Percentiles rank a stretch among this genome's conserved stretches.
These are phyloP conservation scores for Sphenostylis stenocarpa DNA, from an alignment of 306 rosid species.

Conservation along the genomic window DNA sequence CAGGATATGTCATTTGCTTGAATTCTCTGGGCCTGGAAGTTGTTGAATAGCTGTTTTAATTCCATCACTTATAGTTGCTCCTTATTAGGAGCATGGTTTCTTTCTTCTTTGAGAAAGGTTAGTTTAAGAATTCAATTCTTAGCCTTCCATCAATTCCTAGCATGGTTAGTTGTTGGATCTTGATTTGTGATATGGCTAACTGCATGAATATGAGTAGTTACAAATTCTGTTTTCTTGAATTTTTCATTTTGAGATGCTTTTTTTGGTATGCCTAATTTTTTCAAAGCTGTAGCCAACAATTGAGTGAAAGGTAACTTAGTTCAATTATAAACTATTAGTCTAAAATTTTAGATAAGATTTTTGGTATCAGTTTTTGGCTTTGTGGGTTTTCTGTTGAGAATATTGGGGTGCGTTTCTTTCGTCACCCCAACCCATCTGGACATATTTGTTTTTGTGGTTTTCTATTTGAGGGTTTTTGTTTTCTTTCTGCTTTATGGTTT, in stretches of 20 bases:
- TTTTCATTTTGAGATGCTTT: too few relatives aligned
- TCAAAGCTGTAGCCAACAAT: background rate
- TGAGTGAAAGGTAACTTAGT: background rate
- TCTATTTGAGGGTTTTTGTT: background rate
- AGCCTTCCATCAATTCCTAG: too few relatives aligned
- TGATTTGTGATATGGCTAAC: background rate
- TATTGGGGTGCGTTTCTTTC: background rate
- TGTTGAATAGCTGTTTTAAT: conserved; percentile 46
- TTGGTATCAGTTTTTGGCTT: background rate
- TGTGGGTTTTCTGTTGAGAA: background rate
- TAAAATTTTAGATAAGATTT: background rate
- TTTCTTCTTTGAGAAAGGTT: conserved; percentile 46
- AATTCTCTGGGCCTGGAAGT: conserved; percentile 49
- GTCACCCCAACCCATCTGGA: background rate
- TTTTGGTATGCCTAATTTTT: background rate
- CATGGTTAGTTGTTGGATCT: background rate
- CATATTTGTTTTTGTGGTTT: background rate
- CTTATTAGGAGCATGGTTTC: conserved; percentile 43
- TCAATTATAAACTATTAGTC: background rate
- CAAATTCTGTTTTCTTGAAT: too few relatives aligned
- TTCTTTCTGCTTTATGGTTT: background rate
- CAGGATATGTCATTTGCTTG: conserved; percentile 44
- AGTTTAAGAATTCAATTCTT: conserved; percentile 20
- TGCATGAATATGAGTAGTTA: too few relatives aligned
- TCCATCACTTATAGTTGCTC: conserved; percentile 43